Percentiles rank a stretch among this genome's conserved stretches.
Evolutionary conservation across 495 filamentous ascomycete species (phyloP).

Genomic region (Neurospora cerealis): DNA sequence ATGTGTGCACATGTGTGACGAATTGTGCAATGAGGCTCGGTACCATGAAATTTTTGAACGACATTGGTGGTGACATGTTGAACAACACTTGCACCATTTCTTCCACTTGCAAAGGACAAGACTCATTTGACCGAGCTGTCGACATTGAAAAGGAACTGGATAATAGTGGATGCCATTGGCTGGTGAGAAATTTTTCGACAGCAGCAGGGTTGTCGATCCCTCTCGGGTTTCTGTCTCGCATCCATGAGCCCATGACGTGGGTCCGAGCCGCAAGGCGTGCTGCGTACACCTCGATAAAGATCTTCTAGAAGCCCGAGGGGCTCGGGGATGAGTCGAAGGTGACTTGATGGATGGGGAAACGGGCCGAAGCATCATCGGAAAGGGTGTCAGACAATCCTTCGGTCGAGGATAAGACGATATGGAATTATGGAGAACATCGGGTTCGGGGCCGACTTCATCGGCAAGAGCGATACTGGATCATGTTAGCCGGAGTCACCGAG

Average conservation of each 20-base stretch:
- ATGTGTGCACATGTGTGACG: neutral
- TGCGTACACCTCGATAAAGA: neutral
- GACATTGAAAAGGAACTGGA: neutral
- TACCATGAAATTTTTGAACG: neutral
- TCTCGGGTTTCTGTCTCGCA: neutral
- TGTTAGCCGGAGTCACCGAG: neutral
- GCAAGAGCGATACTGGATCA: neutral
- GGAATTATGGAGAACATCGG: neutral
- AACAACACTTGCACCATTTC: neutral
- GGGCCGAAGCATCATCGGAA: neutral
- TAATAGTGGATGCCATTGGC: neutral
- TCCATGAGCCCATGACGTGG: neutral
- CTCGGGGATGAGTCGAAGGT: neutral
- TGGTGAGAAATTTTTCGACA: neutral
- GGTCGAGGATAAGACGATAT: neutral
- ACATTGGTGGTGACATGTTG: neutral
- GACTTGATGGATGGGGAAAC: neutral
- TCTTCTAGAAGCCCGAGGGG: neutral
- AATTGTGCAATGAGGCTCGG: neutral
- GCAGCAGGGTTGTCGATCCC: neutral
- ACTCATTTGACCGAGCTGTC: accelerated
- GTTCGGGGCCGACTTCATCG: neutral
- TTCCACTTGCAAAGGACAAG: neutral
- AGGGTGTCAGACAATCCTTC: neutral
- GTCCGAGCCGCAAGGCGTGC: neutral